Conservation (phyloP, 768 basidiomycete species). For the Mrakia frigida region DNA sequence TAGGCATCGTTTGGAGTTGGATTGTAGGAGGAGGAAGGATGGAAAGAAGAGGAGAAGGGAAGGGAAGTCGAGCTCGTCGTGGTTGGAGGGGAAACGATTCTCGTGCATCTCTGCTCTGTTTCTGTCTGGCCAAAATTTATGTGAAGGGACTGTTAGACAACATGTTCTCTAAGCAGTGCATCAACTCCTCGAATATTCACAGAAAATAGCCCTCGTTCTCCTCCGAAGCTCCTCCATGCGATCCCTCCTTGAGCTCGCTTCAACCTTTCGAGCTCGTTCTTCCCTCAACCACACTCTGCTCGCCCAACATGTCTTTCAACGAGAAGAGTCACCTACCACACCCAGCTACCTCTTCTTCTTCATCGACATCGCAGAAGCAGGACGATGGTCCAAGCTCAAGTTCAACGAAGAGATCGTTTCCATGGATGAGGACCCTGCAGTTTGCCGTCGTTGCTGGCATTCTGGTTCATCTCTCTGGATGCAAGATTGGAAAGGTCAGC, state of each 20-base stretch:
- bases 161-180: neutral
- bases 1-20: neutral
- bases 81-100: neutral
- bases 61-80: neutral
- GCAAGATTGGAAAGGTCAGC: neutral
- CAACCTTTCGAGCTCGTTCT: neutral
- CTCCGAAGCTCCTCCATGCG: neutral
- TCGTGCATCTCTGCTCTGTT: neutral
- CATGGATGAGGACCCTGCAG: neutral
- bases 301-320: neutral
- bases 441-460: neutral
- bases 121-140: neutral
- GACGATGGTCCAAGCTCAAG: neutral
- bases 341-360: neutral
- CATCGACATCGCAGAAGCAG: neutral
- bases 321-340: neutral
- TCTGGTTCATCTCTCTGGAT: neutral
- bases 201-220: neutral
- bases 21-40: neutral
- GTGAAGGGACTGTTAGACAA: neutral
- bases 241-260: neutral
- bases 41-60: neutral
- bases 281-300: neutral
- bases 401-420: neutral
- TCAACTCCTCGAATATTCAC: neutral